A percentile compares a stretch with the other conserved stretches of the same genome.
These are phyloP conservation scores for Yamadazyma blattariae DNA, from an alignment of 1,139 yeast genomes.

Conservation along the genomic window DNA sequence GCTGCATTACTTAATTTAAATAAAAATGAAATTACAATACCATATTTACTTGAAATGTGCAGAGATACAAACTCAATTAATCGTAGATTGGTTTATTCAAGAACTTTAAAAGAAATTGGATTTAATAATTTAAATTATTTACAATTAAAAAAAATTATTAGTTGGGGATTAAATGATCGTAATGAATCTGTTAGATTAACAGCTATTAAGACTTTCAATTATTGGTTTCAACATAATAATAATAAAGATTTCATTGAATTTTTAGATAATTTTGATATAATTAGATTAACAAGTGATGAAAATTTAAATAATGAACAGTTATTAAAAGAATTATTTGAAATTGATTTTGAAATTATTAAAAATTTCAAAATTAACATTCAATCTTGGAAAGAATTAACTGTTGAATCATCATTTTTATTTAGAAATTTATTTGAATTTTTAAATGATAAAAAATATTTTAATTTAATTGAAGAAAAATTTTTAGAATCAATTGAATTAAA, in stretches of 20 bases:
- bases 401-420: conserved; percentile 73
- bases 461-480: conserved; percentile 65
- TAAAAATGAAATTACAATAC: conserved; percentile 52
- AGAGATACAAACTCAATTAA: conserved; percentile 73
- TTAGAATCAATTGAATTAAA: conserved; percentile 83
- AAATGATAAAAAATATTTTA: conserved; percentile 46
- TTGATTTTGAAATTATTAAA: conserved; percentile 59
- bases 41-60: conserved; percentile 73
- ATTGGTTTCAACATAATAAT: conserved; percentile 64
- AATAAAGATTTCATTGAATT: conserved; percentile 72
- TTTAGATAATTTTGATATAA: conserved; percentile 67
- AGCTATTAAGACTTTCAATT: conserved; percentile 67
- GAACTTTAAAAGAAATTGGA: conserved; percentile 67
- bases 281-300: conserved; percentile 24
- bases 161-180: conserved; percentile 88
- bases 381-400: conserved; percentile 69
- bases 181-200: conserved; percentile 72
- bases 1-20: conserved; percentile 74
- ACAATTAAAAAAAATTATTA: conserved; percentile 64
- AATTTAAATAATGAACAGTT: conserved; percentile 68
- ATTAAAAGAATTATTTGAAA: conserved; percentile 58
- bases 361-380: conserved; percentile 55
- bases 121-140: conserved; percentile 54
- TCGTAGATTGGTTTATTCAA: conserved; percentile 69
- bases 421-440: conserved; percentile 69